Base-by-base conservation (phyloP, 164 flowering plant species). In the Santalum album region DNA sequence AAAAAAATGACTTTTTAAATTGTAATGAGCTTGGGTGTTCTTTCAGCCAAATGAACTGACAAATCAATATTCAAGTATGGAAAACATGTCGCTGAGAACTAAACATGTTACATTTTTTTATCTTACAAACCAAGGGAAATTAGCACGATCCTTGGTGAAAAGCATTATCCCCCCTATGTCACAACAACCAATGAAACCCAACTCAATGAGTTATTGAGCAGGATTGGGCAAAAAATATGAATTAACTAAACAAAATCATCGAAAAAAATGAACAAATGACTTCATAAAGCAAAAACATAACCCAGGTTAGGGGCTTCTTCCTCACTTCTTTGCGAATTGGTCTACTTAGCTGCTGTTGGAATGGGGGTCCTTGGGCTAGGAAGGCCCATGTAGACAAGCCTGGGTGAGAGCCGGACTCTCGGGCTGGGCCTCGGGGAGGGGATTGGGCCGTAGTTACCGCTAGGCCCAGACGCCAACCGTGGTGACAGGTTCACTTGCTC, bases 401-500 rank as follows among this genome's bases (percentile, higher is more conserved):
- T 16, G 53, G 50, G 61, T 24, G 55, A 50, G 54, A 52, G 57
- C 35, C 53, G 53, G 53, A 50, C 21, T 10, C 45, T 66, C 43
- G 47, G 53, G 53, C 22, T 16, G 38, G 60, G 52, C 35, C 61
- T 21, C 11, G 19, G 38, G 20, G 56, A 49, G 25, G 81, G 81
- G 47, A 76, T 71, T 3, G 78, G 81, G 10, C 78, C 78, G 16
- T 61, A 66, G 11, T 38, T 59, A 0, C 48, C 18, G 1, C 55
- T n/a, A 1, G 72, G 40, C 16, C 59, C 61, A 22, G 54, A 26
- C 12, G 25, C 53, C 11, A 61, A 43, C 23, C 75, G 52, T 0
- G 81, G 81, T 1, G 78, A 73, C n/a, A 76, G 68, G 52, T 71
- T 73, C 16, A 76, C 81, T 38, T 76, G 81, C 57, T 76, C 81